Evolutionary conservation across 345 rosid species (phyloP), one percentile per base, ranked within the genome.

Genomic region (Aquilaria malaccensis): DNA sequence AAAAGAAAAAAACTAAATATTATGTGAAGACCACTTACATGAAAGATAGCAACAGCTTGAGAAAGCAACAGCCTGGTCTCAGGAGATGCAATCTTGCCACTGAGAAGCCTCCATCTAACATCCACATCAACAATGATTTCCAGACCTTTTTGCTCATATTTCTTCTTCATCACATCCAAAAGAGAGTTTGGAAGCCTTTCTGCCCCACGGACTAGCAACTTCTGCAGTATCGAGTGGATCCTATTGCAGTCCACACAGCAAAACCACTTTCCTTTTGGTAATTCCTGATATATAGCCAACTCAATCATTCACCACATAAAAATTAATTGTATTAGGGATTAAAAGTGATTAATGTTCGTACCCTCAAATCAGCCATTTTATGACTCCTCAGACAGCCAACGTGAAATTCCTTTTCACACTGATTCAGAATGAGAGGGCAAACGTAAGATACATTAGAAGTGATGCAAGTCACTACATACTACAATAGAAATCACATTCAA

Each of bases 211-310:
- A 73, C 66, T 55, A 87, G 79, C 84, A 89, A 67, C 62, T 76
- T 87, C 76, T 84, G 85, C 76, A 93, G 74, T 50, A 84, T 76
- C 48, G 88, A 81, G 76, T 85, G 81, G 70, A 93, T 83, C 68
- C 79, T 86, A 41, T 67, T 67, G 79, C 98, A 93, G 47, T 78
- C 91, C 61, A 60, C 12, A 72, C 88, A 84, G 71, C 98, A 93
- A 75, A 93, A 93, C 98, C 98, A 93, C 68, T 89, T 80, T 56
- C 97, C 99, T 72, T 74, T 63, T 49, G 99, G 97, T 75, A 94
- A 74, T 75, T 84, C 96, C 99, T 94, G 86, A 59, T 66, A 63
- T 60, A 70, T 47, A 66, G 70, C 54, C 56, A 61, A 50, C 31
- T 64, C 46, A 48, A 68, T 50, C 56, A 49, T 30, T 29, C 66